Evolutionary conservation across 2,329 filamentous ascomycete genomes (phyloP), one percentile per base, ranked within the genome.

Genomic region (Rasamsonia emersonii): DNA sequence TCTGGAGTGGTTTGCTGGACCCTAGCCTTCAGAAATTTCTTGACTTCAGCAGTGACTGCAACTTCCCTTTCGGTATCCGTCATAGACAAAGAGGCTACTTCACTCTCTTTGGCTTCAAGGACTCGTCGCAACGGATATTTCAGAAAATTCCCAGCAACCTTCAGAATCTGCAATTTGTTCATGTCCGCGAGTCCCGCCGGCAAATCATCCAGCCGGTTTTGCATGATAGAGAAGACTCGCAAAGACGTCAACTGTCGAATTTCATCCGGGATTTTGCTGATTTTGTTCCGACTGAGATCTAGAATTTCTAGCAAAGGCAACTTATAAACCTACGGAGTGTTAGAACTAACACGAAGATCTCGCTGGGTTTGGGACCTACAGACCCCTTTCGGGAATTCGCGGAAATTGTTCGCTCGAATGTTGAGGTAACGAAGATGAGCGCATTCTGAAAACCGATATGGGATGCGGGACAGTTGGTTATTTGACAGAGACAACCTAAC

Each of bases 291-390:
- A 54, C 86, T 88, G 33, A 96, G 71, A 61, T 96, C 89, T 39
- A 96, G 73, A 37, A 95, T 94, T 61, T 96, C 88, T 34, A 96
- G 73, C 19, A 86, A 82, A 32, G 76, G 79, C 40, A 96, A 71
- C 56, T 86, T 79, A 54, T 89, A 88, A 37, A 96, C 75, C 86
- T 93, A 52, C 14, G 42, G 43, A 30, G 48, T 47, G 35, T 58
- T 39, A 56, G 48, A 34, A 37, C 16, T 6, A 19, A 28, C 25
- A 28, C 20, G 13, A 13, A 24, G 19, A 13, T n/a, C 18, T 1
- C 16, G 28, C 5, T 13, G 9, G 3, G 20, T 20, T 39, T 18
- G 20, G 32, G 33, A 31, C 15, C 32, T 30, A 65, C 75, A 41
- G 67, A 81, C 77, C 43, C 70, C 70, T 47, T 69, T 68, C 27